Conservation (phyloP, 305 asterid species). For the Solanum hybrid region DNA sequence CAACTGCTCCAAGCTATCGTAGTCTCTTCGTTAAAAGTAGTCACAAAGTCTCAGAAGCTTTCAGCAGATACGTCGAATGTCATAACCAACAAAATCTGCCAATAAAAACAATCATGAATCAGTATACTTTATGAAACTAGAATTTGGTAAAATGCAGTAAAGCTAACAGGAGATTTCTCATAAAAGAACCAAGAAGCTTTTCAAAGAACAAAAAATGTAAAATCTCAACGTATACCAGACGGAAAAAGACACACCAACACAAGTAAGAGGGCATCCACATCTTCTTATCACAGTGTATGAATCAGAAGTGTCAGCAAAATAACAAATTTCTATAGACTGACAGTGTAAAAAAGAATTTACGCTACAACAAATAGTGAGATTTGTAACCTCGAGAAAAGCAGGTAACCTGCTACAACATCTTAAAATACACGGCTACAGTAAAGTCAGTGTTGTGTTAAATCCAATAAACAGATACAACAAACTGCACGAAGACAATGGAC, state of each 20-base stretch:
- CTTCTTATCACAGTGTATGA: not conserved
- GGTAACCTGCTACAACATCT: not conserved
- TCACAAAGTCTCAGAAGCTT: not conserved
- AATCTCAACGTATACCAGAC: not conserved
- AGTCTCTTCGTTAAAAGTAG: not conserved
- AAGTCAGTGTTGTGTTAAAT: not conserved
- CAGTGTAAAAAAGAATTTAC: not conserved
- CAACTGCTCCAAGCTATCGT: not conserved
- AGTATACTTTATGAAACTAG: not conserved
- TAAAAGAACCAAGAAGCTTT: not conserved
- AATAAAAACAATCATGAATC: not conserved
- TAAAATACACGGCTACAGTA: not conserved
- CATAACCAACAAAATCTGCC: not conserved
- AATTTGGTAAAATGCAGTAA: not conserved
- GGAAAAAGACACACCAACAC: not conserved
- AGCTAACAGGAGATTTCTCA: not conserved
- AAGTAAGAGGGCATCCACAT: not conserved
- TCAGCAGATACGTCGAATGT: not conserved
- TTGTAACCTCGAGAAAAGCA: not conserved
- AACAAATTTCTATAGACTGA: not conserved
- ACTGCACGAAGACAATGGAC: not conserved
- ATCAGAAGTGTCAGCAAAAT: not conserved
- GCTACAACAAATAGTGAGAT: not conserved
- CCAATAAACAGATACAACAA: not conserved
- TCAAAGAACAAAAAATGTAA: not conserved